phyloP scores from a whole-genome alignment of 1,284 basidiomycete species.

The Cutaneotrichosporon mucoides region DNA sequence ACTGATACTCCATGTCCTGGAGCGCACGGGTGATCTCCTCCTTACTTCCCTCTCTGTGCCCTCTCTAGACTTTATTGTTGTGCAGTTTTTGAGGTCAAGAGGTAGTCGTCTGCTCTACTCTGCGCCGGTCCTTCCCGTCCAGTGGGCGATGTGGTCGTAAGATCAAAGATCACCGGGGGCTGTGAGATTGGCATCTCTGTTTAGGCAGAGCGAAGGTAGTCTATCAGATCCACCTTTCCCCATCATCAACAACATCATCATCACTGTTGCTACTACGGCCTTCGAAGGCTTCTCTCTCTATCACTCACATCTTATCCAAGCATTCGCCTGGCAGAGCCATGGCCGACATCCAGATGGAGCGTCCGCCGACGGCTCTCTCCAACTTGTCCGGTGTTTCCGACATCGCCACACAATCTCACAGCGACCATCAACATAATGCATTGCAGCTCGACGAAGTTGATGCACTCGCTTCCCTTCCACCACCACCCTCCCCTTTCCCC shows the following conservation, averaged over 20 bases:
- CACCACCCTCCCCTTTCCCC: conserved; percentile 35
- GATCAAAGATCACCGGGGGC: background rate
- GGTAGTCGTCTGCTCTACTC: background rate
- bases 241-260: too few relatives aligned
- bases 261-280: too few relatives aligned
- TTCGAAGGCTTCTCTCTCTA: too few relatives aligned
- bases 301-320: too few relatives aligned
- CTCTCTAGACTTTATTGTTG: background rate
- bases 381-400: background rate
- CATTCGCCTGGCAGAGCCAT: background rate
- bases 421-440: background rate
- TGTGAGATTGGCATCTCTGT: too few relatives aligned
- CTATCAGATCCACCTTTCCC: too few relatives aligned
- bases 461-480: conserved; percentile 17
- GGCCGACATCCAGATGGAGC: background rate
- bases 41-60: background rate
- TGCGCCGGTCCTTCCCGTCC: background rate
- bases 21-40: background rate
- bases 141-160: background rate
- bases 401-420: background rate
- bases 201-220: too few relatives aligned
- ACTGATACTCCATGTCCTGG: background rate
- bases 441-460: conserved; percentile 5
- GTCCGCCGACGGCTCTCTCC: background rate
- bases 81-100: background rate